These are phyloP conservation scores for Pinus tabuliformis DNA, from an alignment of 75 land plant genomes.

Conservation along the genomic window DNA sequence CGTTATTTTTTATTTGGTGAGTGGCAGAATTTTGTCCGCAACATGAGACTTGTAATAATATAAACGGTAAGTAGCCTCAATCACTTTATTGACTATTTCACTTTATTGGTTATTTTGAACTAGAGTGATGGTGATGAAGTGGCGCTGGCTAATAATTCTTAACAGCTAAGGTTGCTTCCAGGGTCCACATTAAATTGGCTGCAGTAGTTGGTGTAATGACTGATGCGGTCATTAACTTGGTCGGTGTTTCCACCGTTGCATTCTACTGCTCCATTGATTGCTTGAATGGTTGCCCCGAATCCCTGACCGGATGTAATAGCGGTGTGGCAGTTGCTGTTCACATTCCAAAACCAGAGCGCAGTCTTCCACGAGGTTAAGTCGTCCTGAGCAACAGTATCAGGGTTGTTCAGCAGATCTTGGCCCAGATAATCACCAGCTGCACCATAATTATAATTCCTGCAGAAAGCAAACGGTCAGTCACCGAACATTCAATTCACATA, in stretches of 20 bases:
- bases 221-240: slow-evolving; percentile 10
- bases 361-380: neutral
- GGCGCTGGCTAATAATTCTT: neutral
- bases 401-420: neutral
- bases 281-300: slow-evolving; percentile 38
- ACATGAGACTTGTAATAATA: too few relatives aligned
- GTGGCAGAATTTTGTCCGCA: too few relatives aligned
- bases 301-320: slow-evolving; percentile 21
- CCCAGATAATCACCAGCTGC: neutral
- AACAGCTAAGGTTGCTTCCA: slow-evolving; percentile 31
- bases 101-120: too few relatives aligned
- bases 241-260: slow-evolving; percentile 23
- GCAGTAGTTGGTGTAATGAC: slow-evolving; percentile 25
- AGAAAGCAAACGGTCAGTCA: neutral
- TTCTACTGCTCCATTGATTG: slow-evolving; percentile 24
- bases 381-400: neutral
- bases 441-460: neutral
- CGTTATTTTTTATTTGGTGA: too few relatives aligned
- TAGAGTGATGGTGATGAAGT: too few relatives aligned
- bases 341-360: slow-evolving; percentile 1
- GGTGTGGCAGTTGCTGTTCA: neutral
- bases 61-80: too few relatives aligned
- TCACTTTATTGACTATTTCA: too few relatives aligned
- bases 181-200: slow-evolving; percentile 30
- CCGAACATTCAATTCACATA: too few relatives aligned